Evolutionary conservation across 495 filamentous ascomycete species (phyloP).

Genomic region (Eremomyces bilateralis): DNA sequence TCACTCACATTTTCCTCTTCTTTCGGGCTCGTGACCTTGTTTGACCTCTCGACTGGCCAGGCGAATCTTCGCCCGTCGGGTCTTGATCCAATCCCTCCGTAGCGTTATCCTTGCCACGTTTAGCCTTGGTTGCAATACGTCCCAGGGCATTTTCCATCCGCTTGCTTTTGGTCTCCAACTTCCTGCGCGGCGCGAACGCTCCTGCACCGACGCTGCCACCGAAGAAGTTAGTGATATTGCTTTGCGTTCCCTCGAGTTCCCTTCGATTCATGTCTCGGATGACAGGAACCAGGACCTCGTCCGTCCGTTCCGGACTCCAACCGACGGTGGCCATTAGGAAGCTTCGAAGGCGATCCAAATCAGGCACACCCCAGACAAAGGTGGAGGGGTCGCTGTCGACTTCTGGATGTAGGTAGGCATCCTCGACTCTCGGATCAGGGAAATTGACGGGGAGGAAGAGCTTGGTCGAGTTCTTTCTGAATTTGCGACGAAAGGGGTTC

Average conservation of each 20-base stretch:
- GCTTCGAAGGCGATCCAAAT: constrained; percentile 60
- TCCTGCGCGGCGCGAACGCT: constrained; percentile 55
- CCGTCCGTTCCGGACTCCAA: constrained; percentile 75
- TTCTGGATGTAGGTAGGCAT: constrained; percentile 68
- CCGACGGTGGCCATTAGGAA: constrained; percentile 90
- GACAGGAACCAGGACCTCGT: constrained; percentile 86
- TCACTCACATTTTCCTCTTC: too few species aligned
- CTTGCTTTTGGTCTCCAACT: constrained; percentile 39
- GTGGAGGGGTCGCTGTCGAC: constrained; percentile 55
- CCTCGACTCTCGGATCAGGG: constrained; percentile 48
- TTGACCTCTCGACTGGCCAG: too few species aligned
- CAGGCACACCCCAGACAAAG: constrained; percentile 91
- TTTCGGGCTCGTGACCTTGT: too few species aligned
- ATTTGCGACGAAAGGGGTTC: constrained; percentile 58
- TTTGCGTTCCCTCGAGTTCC: constrained; percentile 74
- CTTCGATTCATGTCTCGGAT: constrained; percentile 83
- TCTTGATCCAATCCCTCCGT: neutral
- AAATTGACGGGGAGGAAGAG: constrained; percentile 66
- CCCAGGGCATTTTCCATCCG: constrained; percentile 67
- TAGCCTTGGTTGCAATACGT: constrained; percentile 37
- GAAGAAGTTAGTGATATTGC: constrained; percentile 87
- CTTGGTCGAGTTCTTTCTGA: constrained; percentile 39
- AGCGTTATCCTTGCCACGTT: constrained; percentile 6
- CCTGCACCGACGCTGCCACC: constrained; percentile 34
- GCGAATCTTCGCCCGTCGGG: too few species aligned